Evolutionary conservation across 805 yeast species (phyloP).

Genomic region (Kazachstania psychrophila): DNA sequence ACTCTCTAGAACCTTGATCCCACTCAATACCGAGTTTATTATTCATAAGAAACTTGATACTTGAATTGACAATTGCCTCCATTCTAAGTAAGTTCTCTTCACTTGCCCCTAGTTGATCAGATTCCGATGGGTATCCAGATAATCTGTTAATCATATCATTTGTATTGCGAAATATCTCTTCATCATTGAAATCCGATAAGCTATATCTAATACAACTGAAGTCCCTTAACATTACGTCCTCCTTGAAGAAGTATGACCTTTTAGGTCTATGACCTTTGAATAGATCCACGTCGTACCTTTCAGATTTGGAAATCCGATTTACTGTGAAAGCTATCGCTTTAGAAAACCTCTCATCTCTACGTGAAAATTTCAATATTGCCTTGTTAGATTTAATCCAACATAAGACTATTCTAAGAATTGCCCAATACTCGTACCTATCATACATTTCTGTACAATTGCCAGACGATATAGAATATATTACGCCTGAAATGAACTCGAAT

Average conservation of each 20-base stretch:
- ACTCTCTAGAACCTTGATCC: constrained; percentile 1
- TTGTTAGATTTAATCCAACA: constrained; percentile 48
- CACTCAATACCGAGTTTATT: constrained; percentile 9
- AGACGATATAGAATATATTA: constrained; percentile 23
- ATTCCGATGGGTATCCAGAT: constrained; percentile 5
- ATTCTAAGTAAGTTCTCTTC: constrained; percentile 9
- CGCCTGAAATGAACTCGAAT: constrained; percentile 31
- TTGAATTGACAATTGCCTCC: constrained; percentile 8
- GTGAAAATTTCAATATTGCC: constrained; percentile 30
- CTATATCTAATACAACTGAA: constrained; percentile 9
- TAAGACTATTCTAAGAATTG: constrained; percentile 40
- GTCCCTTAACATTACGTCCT: constrained; percentile 12
- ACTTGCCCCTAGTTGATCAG: constrained; percentile 1
- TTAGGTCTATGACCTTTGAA: constrained; percentile 6
- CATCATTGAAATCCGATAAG: constrained; percentile 14
- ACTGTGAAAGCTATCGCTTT: constrained; percentile 19
- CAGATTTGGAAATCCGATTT: constrained; percentile 16
- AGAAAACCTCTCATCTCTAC: constrained; percentile 22
- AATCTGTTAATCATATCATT: constrained; percentile 6
- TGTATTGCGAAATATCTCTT: constrained; percentile 5
- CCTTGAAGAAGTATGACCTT: constrained; percentile 11
- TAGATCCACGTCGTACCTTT: background rate
- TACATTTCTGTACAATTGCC: constrained; percentile 12
- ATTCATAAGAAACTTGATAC: constrained; percentile 10
- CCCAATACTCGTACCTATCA: constrained; percentile 14